Percentiles rank a stretch among this genome's conserved stretches.
Evolutionary conservation across 2,329 filamentous ascomycete genomes (phyloP).

Genomic region (Pseudopithomyces maydicus): DNA sequence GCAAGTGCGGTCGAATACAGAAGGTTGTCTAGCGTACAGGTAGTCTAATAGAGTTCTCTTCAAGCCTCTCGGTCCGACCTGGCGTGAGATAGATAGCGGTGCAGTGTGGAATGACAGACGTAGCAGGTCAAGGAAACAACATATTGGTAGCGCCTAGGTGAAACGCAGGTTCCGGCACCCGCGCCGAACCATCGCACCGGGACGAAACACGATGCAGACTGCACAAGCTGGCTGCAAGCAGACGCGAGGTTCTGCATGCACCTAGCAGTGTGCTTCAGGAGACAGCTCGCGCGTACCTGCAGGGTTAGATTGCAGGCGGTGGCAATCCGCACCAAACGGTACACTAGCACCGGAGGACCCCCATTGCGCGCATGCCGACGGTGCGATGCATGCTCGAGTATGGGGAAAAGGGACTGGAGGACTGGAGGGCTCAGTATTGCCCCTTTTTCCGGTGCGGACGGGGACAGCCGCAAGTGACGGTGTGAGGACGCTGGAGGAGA

Average conservation of each 20-base stretch:
- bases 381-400: background rate
- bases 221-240: background rate
- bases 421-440: background rate
- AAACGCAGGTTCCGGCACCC: background rate
- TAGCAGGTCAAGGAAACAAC: background rate
- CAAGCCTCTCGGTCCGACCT: no score
- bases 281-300: conserved; percentile 13
- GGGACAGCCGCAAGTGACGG: background rate
- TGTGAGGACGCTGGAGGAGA: background rate
- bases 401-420: background rate
- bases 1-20: background rate
- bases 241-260: background rate
- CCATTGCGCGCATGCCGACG: background rate
- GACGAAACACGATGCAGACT: background rate
- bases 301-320: conserved; percentile 11
- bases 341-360: background rate
- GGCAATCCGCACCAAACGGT: background rate
- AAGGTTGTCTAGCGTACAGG: no score
- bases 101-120: background rate
- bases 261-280: conserved; percentile 5
- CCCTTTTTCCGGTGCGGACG: conserved; percentile 1
- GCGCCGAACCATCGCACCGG: background rate
- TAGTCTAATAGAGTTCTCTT: no score
- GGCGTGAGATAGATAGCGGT: no score
- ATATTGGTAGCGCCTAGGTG: background rate